Conservation (phyloP, 208 protist species). For the Leishmania turanica region DNA sequence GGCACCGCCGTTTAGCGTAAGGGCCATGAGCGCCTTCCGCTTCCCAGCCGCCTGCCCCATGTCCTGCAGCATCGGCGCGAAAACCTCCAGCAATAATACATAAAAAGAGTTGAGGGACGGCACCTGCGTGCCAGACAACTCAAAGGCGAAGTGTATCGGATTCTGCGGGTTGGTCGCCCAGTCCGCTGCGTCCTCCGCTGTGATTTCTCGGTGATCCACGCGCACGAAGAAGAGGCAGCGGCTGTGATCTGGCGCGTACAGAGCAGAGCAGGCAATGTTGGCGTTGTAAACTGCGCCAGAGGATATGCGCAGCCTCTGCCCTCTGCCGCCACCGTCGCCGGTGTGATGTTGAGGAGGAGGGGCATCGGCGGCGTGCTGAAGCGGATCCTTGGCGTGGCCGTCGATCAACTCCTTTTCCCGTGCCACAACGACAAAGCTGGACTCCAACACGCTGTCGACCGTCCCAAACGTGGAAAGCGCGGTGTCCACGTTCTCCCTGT, state of each 20-base stretch:
- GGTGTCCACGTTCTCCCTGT: constrained; percentile 33
- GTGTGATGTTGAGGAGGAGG: background rate
- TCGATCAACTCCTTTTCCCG: constrained; percentile 54
- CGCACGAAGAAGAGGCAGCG: constrained; percentile 87
- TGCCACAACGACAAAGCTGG: constrained; percentile 59
- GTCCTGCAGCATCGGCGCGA: constrained; percentile 81
- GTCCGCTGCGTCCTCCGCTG: constrained; percentile 53
- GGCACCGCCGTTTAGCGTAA: constrained; percentile 16
- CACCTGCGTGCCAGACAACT: constrained; percentile 76
- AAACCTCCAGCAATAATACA: constrained; percentile 73
- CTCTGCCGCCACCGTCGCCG: background rate
- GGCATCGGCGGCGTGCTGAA: constrained; percentile 2
- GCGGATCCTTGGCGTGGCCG: constrained; percentile 1
- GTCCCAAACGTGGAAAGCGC: constrained; percentile 67
- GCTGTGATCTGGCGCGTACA: constrained; percentile 71
- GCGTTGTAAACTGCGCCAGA: constrained; percentile 68
- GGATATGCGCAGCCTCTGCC: constrained; percentile 61
- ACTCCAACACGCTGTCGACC: constrained; percentile 37
- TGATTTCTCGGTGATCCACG: constrained; percentile 57
- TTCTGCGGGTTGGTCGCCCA: constrained; percentile 62
- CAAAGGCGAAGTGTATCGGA: constrained; percentile 80
- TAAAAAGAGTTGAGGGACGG: constrained; percentile 86
- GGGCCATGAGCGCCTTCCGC: constrained; percentile 26
- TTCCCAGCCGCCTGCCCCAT: constrained; percentile 46
- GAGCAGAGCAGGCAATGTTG: constrained; percentile 85